Evolutionary conservation across 192 early-diverging fungal genomes (phyloP), one percentile per base, ranked within the genome.

Genomic region (Mortierella antarctica): DNA sequence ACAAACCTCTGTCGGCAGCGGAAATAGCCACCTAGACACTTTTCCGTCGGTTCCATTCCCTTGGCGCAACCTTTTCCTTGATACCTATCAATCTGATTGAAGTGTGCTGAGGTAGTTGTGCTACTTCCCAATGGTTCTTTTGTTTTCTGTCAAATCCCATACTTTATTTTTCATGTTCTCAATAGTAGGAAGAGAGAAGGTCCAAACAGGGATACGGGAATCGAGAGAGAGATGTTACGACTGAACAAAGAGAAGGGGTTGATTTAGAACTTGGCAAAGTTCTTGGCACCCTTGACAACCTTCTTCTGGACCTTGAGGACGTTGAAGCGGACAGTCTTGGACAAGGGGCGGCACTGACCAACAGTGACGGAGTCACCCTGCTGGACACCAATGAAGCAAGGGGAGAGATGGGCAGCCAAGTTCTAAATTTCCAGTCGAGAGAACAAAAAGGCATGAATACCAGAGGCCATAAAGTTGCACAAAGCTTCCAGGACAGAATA

Each of bases 301-400:
- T 77, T 72, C 92, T 96, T 96, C 83, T 89, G 84, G 87, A 96
- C 92, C 90, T 96, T 96, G 83, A 99, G 89, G 74, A 99, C 97
- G 92, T 98, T 98, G 96, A 97, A 98, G 82, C 96, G 95, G 83
- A 99, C 93, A 67, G 96, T 99, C 94, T 99, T 99, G 87, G 98
- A 98, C 77, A 99, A 89, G 69, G 98, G 98, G 69, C 94, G 93
- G 94, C 98, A 99, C 89, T 99, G 96, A 84, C 98, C 98, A 83
- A 99, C 94, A 82, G 96, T 99, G 71, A 98, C 96, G 52, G 85
- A 84, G 86, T 99, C 98, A 77, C 97, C 97, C 74, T 71, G 67
- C 84, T 82, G 69, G 52, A 97, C 94, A 83, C 95, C 96, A 74
- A 97, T 89, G 92, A 99, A 99, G 76, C 90, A 89, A 42, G 62